A percentile compares a stretch with the other conserved stretches of the same genome.
These are phyloP conservation scores for Cicer cuneatum DNA, from an alignment of 306 rosid genomes.

Conservation along the genomic window DNA sequence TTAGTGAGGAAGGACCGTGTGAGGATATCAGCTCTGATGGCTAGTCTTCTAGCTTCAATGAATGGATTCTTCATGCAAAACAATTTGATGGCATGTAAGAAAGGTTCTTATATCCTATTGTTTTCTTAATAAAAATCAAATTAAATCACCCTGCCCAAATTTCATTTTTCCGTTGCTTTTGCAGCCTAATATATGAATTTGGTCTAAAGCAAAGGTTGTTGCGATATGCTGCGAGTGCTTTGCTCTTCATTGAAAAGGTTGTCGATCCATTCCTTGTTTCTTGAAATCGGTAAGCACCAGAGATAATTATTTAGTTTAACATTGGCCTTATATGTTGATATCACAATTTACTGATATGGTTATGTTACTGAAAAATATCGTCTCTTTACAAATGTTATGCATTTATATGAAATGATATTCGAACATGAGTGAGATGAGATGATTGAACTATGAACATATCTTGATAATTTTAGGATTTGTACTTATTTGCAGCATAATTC, in stretches of 20 bases:
- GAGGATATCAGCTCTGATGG: too few species aligned
- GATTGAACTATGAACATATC: constrained; percentile 23
- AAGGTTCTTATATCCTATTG: constrained; percentile 33
- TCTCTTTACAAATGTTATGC: background rate
- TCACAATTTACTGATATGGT: background rate
- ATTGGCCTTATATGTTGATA: constrained; percentile 8
- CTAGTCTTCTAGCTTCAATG: too few species aligned
- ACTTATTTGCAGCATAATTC: constrained; percentile 67
- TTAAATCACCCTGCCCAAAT: constrained; percentile 31
- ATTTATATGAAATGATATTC: background rate
- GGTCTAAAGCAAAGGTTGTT: constrained; percentile 92
- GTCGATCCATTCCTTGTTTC: constrained; percentile 93
- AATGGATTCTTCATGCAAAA: too few species aligned
- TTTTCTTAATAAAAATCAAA: constrained; percentile 30
- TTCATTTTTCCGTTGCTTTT: too few species aligned
- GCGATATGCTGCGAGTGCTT: constrained; percentile 88
- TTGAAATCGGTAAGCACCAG: constrained; percentile 82
- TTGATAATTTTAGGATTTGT: constrained; percentile 34
- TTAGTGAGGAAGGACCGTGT: too few species aligned
- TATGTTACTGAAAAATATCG: background rate
- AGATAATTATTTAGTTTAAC: constrained; percentile 17
- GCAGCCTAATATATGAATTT: constrained; percentile 84
- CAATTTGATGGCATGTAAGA: too few species aligned
- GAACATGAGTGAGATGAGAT: too few species aligned
- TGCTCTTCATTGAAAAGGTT: constrained; percentile 90